phyloP scores from a whole-genome alignment of 441 rosid species.

The Geranium incanum region DNA sequence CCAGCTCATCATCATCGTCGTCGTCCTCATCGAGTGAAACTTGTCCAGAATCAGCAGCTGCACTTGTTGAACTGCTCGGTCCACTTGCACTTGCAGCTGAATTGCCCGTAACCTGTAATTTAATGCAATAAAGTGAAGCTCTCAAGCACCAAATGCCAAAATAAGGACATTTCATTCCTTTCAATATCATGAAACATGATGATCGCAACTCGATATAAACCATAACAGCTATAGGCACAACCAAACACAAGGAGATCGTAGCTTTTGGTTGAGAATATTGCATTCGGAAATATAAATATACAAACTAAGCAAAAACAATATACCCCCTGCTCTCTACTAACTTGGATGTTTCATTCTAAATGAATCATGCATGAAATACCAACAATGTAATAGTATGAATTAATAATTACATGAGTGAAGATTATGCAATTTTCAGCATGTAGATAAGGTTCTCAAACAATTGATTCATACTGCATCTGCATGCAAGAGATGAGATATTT shows the following conservation, averaged over 20 bases:
- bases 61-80: conserved; percentile 31
- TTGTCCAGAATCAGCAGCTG: conserved; percentile 25
- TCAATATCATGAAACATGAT: background rate
- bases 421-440: background rate
- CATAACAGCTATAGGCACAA: no score
- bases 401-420: no score
- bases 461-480: background rate
- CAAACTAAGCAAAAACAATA: background rate
- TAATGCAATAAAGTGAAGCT: conserved; percentile 8
- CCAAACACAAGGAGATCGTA: no score
- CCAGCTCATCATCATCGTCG: conserved; percentile 53
- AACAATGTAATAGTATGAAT: no score
- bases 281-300: no score
- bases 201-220: background rate
- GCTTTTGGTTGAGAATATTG: no score
- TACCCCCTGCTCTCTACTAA: no score
- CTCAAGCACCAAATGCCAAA: background rate
- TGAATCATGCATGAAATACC: no score
- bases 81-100: conserved; percentile 36
- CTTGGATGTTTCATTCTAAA: background rate
- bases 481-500: background rate
- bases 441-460: background rate
- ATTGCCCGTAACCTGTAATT: conserved; percentile 34
- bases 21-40: conserved; percentile 20
- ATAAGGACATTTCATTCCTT: background rate